Conservation (phyloP, 208 protist species). For the Acanthamoeba castellanii region DNA sequence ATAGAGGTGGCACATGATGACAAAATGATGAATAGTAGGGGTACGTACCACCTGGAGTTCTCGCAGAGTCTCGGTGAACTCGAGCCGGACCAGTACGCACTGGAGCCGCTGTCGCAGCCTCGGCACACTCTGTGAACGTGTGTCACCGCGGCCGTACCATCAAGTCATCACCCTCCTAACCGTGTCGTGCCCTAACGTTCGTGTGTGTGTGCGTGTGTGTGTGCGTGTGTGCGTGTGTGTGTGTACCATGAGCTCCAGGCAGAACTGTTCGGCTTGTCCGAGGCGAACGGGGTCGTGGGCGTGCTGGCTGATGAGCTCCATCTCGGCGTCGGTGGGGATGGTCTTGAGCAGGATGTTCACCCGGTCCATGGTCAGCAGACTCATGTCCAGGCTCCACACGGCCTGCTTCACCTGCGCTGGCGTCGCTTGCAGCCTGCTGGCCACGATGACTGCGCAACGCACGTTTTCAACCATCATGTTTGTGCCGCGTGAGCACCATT, state of each 20-base stretch:
- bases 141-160: no score
- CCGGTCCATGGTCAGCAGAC: neutral
- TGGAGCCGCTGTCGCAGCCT: slow-evolving; percentile 39
- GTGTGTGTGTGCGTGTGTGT: no score
- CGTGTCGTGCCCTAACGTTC: no score
- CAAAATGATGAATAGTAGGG: no score
- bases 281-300: neutral
- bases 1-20: neutral
- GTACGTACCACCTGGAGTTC: neutral
- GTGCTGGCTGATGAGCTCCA: neutral
- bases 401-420: neutral
- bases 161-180: neutral
- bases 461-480: neutral
- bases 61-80: neutral
- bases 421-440: neutral
- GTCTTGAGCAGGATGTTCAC: slow-evolving; percentile 62
- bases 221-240: no score
- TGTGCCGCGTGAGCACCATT: neutral
- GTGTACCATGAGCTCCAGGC: slow-evolving; percentile 7
- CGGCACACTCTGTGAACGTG: slow-evolving; percentile 18
- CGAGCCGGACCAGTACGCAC: slow-evolving; percentile 15
- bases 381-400: slow-evolving; percentile 37
- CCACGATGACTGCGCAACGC: slow-evolving; percentile 29
- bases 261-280: neutral
- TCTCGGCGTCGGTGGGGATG: slow-evolving; percentile 37